Conservation (phyloP, 768 basidiomycete genomes). For the Phylloporus sp. region DNA sequence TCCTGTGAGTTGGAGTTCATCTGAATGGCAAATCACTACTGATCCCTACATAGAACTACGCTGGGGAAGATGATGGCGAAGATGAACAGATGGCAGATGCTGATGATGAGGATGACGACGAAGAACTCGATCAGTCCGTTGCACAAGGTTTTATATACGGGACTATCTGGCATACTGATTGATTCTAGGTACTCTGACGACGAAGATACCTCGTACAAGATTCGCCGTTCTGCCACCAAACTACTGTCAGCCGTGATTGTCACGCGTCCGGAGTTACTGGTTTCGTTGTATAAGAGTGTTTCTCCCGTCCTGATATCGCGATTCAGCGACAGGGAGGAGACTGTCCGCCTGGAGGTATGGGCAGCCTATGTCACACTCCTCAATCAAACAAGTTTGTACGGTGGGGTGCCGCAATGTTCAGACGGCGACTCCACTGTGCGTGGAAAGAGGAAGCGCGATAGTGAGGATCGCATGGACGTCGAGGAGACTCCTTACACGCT, state of each 20-base stretch:
- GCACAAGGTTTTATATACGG: neutral
- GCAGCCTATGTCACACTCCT: constrained; percentile 78
- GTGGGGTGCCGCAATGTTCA: constrained; percentile 53
- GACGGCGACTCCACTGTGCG: constrained; percentile 44
- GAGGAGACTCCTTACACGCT: constrained; percentile 71
- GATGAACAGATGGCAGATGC: constrained; percentile 57
- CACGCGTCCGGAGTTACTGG: constrained; percentile 86
- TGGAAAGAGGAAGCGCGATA: constrained; percentile 75
- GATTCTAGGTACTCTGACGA: constrained; percentile 85
- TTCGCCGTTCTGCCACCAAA: constrained; percentile 90
- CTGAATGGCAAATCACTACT: neutral
- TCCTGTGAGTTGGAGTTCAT: constrained; percentile 49
- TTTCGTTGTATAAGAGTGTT: constrained; percentile 74
- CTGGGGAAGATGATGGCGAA: constrained; percentile 63
- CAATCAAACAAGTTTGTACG: constrained; percentile 80
- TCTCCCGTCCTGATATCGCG: constrained; percentile 88
- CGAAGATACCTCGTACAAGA: constrained; percentile 97
- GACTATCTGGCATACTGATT: neutral
- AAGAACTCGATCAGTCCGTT: constrained; percentile 72
- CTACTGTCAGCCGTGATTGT: constrained; percentile 79
- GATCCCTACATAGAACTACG: constrained; percentile 63
- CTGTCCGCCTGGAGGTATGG: constrained; percentile 91
- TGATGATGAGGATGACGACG: constrained; percentile 79
- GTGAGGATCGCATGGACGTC: constrained; percentile 68
- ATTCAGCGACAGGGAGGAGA: constrained; percentile 93